Evolutionary conservation across 192 early-diverging fungal species (phyloP), one percentile per base, ranked within the genome.

Genomic region (Chytriomyces sp.): DNA sequence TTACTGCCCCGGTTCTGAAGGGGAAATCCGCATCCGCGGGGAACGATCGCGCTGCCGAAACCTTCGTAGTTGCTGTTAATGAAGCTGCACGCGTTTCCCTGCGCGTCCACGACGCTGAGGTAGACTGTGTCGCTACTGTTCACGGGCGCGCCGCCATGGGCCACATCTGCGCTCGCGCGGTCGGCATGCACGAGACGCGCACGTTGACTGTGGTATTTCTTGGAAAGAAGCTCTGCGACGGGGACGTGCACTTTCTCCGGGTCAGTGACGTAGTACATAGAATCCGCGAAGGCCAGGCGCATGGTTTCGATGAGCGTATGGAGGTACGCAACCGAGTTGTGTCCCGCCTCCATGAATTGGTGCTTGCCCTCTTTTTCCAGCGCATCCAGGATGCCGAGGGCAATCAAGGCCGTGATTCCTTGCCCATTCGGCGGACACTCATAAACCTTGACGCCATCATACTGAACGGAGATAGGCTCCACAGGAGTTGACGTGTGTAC

Each of bases 61-160:
- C 66, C 75, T 38, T 59, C 52, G 71, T 79, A 79, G 38, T 67
- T 63, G 4, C 74, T 76, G 62, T 78, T 78, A 63, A 93, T 90
- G 73, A 92, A 92, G 75, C 86, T 89, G 79, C 91, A 93, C 6
- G 92, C 92, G 72, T 92, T 93, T 39, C 92, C 92, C 52, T 91
- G 84, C 39, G 72, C 70, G 72, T 93, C 92, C 4, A 89, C 87
- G 0, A 91, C 89, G 4, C 84, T 82, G 66, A 93, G 89, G 69
- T 91, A 91, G 3, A 93, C 91, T 3, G 92, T 93, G 67, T 92
- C 91, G 22, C 84, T 79, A 5, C 81, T 80, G n/a, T 83, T 78
- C 30, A 80, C 74, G 38, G 92, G 91, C n/a, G 74, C 75, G n/a
- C n/a, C n/a, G 2, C 92, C 91, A 32, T 81, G 81, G 34, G 72